Evolutionary conservation across 352 stramenopile genomes (phyloP).

Genomic region (Globisporangium yorkense): DNA sequence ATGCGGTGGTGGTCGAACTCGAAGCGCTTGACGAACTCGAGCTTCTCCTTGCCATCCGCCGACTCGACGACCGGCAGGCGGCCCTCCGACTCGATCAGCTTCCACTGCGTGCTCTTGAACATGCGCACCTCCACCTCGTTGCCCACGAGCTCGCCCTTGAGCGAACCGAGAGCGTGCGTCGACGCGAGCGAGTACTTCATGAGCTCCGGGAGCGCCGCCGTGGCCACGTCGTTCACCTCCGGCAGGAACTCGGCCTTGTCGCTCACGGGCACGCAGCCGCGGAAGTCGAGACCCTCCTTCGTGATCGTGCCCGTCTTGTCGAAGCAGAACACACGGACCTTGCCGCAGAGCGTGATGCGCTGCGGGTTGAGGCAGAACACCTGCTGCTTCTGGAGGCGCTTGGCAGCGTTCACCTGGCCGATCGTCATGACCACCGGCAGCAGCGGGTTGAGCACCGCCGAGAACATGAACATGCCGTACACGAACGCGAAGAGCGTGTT

Average conservation of each 20-base stretch:
- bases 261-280: constrained; percentile 50
- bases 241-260: constrained; percentile 30
- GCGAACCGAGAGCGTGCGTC: constrained; percentile 75
- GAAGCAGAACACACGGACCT: constrained; percentile 88
- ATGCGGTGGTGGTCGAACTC: constrained; percentile 91
- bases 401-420: constrained; percentile 77
- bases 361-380: constrained; percentile 83
- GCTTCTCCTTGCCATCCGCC: constrained; percentile 26
- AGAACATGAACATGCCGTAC: constrained; percentile 82
- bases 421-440: constrained; percentile 88
- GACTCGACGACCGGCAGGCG: constrained; percentile 39
- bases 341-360: constrained; percentile 86
- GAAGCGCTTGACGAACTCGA: constrained; percentile 86
- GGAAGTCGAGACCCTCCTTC: constrained; percentile 85
- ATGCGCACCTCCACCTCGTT: constrained; percentile 88
- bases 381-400: constrained; percentile 62
- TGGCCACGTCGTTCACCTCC: constrained; percentile 59
- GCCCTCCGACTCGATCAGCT: constrained; percentile 47
- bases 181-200: constrained; percentile 71
- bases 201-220: constrained; percentile 21
- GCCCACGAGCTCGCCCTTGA: constrained; percentile 71
- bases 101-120: constrained; percentile 74
- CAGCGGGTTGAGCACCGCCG: constrained; percentile 71
- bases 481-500: constrained; percentile 68
- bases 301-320: constrained; percentile 93